Base-by-base conservation (phyloP, 2,329 filamentous ascomycete genomes). In the Sclerotinia spermophila region DNA sequence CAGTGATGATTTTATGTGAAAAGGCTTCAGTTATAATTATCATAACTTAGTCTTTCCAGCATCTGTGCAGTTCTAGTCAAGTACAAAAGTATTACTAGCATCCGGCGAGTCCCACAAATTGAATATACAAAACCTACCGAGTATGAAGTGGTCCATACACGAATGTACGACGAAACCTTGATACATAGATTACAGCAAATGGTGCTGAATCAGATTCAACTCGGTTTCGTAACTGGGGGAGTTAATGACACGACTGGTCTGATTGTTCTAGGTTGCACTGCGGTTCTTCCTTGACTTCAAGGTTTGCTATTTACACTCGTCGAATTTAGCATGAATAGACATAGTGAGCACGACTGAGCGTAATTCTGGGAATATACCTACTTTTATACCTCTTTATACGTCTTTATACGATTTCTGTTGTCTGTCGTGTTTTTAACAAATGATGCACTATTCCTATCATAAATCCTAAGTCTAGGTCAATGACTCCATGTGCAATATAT, bases 1-100 rank as follows among this genome's bases (percentile, higher is more conserved):
- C 70, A 91, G 89, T 78, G 89, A 90, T 76, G 89, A 92, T 80
- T 92, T 92, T 77, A 92, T 92, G 89, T 92, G 86, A 90, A 84
- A 72, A 30, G 71, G 53, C 73, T 61, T 72, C 24, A 19, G 33
- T 35, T 60, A n/a, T 53, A 45, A 15, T 45, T 67, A n/a, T 40
- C 59, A 65, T 30, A 42, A 66, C 38, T 56, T 60, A 69, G 35
- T 66, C 38, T 65, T 11, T 38, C 58, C 33, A 64, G 13, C 38
- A 35, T 44, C 21, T 10, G 17, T 27, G 24, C 62, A 21, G 33
- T 40, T 51, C 30, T 30, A 53, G 24, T 66, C 45, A 42, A 5
- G 45, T 35, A 48, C 45, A 66, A 53, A 53, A 6, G 48, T 15
- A 27, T 42, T 66, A 30, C 8, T 40, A 53, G 24, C 40, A 27